Conservation (phyloP, 129 eudicot genomes). For the Lactuca saligna region DNA sequence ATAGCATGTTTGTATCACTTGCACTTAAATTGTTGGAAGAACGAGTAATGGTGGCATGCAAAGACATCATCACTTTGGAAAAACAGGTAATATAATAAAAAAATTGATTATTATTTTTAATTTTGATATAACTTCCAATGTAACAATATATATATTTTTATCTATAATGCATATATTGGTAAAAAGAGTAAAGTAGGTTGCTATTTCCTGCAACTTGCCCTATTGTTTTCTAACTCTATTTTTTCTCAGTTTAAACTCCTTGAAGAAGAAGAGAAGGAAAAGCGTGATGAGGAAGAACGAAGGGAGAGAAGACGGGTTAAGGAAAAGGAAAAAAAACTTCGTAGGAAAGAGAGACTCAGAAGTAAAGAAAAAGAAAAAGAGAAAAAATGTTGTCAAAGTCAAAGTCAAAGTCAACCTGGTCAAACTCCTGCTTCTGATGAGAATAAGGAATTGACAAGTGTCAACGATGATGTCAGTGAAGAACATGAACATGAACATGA, state of each 20-base stretch:
- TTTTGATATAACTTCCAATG: too few relatives aligned
- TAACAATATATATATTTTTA: too few relatives aligned
- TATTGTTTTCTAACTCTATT: constrained; percentile 20
- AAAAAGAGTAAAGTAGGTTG: too few relatives aligned
- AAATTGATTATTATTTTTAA: too few relatives aligned
- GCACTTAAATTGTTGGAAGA: constrained; percentile 87
- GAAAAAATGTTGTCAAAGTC: constrained; percentile 26
- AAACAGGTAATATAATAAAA: constrained; percentile 59
- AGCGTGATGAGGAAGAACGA: constrained; percentile 92
- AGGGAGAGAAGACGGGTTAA: constrained; percentile 73
- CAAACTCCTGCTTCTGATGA: constrained; percentile 26
- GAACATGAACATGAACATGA: constrained; percentile 30
- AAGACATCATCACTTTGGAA: constrained; percentile 84
- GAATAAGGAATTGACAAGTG: constrained; percentile 26
- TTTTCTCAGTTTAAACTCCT: constrained; percentile 73
- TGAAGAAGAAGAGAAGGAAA: constrained; percentile 97
- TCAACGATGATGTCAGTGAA: constrained; percentile 6
- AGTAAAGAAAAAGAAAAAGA: constrained; percentile 76
- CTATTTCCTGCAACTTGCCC: background rate
- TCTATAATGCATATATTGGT: too few relatives aligned
- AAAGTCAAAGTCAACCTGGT: constrained; percentile 24
- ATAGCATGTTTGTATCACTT: constrained; percentile 92
- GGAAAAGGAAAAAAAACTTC: constrained; percentile 86
- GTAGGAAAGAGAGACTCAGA: constrained; percentile 86
- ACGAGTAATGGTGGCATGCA: constrained; percentile 89